Base-by-base conservation (phyloP, 345 rosid genomes). In the Euphorbia pulcherrima region DNA sequence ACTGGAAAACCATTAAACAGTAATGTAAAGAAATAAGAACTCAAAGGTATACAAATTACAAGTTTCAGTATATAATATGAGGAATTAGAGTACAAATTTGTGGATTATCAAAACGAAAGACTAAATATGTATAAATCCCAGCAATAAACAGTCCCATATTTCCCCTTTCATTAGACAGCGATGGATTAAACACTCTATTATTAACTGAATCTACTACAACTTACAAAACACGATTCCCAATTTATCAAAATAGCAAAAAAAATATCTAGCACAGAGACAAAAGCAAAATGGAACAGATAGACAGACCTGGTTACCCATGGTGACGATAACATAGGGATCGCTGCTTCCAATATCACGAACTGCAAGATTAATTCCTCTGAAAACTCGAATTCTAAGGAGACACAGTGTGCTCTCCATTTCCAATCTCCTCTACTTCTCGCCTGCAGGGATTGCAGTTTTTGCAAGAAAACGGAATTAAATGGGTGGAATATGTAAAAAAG, bases 311-410 rank as follows among this genome's bases (percentile, higher is more conserved):
- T 60, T 46, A 9, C 70, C 77, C 76, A 64, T 63, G 41, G 68
- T 64, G 70, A 81, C 27, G 67, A 72, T 73, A 51, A 70, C 81
- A 62, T 78, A 81, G 53, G 84, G 84, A 48, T 81, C 84, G 35
- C 82, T 78, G 63, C 53, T 53, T 51, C 76, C 70, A 21, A 74
- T 50, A 64, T 81, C 84, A 8, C 84, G 81, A 29, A 75, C 63
- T 11, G 79, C 82, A 51, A 78, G 82, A 70, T 81, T 70, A 33
- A 52, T 48, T 68, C 84, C 84, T 64, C 71, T 60, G 18, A 47
- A 39, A 6, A 81, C 75, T 27, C 59, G 53, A 47, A 81, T 55
- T 53, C 58, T 75, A 35, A 81, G 78, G 58, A 81, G 79, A 4
- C 84, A 81, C 11, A 81, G 65, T 20, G 78, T 11, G 52, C 41